phyloP scores from a whole-genome alignment of 2,329 filamentous ascomycete species.

The Cladosporium sp. region DNA sequence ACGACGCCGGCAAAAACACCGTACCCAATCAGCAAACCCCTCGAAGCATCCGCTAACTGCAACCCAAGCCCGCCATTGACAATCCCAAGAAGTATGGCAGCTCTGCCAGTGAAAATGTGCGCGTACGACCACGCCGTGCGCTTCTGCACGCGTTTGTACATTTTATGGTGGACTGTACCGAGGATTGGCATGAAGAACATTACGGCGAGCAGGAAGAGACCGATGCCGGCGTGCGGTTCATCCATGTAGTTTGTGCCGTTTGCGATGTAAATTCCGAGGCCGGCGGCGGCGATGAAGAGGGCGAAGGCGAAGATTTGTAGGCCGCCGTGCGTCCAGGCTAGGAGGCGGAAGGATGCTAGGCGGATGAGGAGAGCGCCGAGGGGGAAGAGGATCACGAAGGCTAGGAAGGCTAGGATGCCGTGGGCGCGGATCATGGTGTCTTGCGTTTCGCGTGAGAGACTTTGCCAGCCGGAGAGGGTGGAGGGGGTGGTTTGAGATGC shows the following conservation, averaged over 20 bases:
- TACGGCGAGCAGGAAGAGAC: conserved; percentile 44
- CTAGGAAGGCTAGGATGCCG: conserved; percentile 39
- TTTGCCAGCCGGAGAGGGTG: conserved; percentile 4
- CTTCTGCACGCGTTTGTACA: conserved; percentile 2
- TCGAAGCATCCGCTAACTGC: conserved; percentile 12
- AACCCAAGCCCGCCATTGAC: conserved; percentile 14
- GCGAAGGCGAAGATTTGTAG: conserved; percentile 47
- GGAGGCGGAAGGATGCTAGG: conserved; percentile 37
- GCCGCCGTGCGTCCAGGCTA: conserved; percentile 41
- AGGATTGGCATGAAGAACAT: conserved; percentile 53
- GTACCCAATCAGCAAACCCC: conserved; percentile 13
- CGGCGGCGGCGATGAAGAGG: conserved; percentile 45
- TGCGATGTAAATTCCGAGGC: conserved; percentile 48
- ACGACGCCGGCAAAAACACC: conserved; percentile 21
- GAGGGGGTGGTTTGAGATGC: conserved; percentile 13
- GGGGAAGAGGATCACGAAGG: conserved; percentile 43
- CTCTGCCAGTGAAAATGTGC: conserved; percentile 12
- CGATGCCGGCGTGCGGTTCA: conserved; percentile 49
- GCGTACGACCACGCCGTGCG: conserved; percentile 8
- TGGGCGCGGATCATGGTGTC: conserved; percentile 29
- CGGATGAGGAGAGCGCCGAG: conserved; percentile 41
- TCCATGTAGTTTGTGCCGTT: conserved; percentile 33
- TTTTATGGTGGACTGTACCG: conserved; percentile 38
- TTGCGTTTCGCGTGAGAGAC: conserved; percentile 3
- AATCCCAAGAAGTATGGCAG: conserved; percentile 8